Conservation (phyloP, 2,329 filamentous ascomycete species). For the Simplicillium aogashimaense region DNA sequence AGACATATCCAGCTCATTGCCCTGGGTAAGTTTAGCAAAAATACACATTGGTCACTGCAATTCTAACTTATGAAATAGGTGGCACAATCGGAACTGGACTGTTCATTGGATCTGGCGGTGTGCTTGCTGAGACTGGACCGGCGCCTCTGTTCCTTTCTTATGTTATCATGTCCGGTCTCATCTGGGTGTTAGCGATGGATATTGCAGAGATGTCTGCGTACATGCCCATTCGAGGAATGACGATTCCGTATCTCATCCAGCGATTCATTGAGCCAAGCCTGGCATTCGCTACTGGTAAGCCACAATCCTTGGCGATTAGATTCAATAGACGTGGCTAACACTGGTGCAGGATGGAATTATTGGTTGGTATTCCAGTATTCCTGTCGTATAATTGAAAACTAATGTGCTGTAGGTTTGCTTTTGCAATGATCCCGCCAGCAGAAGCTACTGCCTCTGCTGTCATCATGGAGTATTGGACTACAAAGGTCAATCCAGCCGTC, state of each 20-base stretch:
- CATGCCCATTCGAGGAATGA: constrained; percentile 29
- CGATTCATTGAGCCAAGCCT: constrained; percentile 41
- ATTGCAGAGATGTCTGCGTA: constrained; percentile 42
- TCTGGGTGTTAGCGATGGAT: constrained; percentile 21
- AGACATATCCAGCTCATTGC: constrained; percentile 6
- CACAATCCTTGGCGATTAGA: not conserved
- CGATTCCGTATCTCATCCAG: constrained; percentile 30
- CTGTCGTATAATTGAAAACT: not conserved
- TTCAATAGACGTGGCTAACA: constrained; percentile 5
- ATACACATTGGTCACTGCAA: not conserved
- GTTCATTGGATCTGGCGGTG: constrained; percentile 21
- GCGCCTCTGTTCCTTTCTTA: constrained; percentile 18
- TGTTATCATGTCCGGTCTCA: constrained; percentile 20
- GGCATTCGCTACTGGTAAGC: constrained; percentile 28
- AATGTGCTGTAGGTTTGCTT: constrained; percentile 3
- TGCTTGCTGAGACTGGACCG: constrained; percentile 20
- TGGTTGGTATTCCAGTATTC: constrained; percentile 13
- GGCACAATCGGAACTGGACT: constrained; percentile 17
- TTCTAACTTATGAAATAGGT: not conserved
- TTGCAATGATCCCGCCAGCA: constrained; percentile 8
- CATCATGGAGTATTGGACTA: constrained; percentile 22
- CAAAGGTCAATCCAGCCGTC: constrained; percentile 22
- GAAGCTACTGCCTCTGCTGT: constrained; percentile 22
- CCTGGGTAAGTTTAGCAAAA: not conserved
- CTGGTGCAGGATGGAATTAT: constrained; percentile 21